phyloP scores from a whole-genome alignment of 2,329 filamentous ascomycete genomes.

The Podosphaera leucotricha region DNA sequence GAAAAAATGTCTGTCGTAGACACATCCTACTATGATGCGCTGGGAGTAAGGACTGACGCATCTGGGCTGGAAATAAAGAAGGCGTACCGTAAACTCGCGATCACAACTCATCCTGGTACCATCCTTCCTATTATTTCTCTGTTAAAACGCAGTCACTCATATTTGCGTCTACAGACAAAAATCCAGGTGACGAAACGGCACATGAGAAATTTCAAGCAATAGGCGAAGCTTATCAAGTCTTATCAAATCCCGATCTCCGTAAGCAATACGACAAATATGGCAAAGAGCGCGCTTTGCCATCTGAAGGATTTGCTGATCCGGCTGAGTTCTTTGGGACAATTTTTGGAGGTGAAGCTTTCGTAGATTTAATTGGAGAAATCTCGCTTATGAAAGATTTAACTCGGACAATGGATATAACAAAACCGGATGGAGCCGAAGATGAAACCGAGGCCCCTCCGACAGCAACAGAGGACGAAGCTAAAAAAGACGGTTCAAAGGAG shows the following conservation, averaged over 20 bases:
- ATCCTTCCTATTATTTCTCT: not conserved
- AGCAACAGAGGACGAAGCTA: slow-evolving; percentile 31
- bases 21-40: slow-evolving; percentile 32
- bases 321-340: slow-evolving; percentile 97
- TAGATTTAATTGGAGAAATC: slow-evolving; percentile 94
- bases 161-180: slow-evolving; percentile 47
- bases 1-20: slow-evolving; percentile 13
- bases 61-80: slow-evolving; percentile 91
- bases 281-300: slow-evolving; percentile 80
- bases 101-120: slow-evolving; percentile 46
- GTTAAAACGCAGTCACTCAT: not conserved
- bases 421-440: slow-evolving; percentile 48
- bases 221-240: slow-evolving; percentile 51
- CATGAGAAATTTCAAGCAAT: slow-evolving; percentile 87
- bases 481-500: slow-evolving; percentile 25
- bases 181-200: slow-evolving; percentile 82
- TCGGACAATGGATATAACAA: slow-evolving; percentile 94
- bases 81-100: slow-evolving; percentile 83
- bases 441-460: slow-evolving; percentile 33
- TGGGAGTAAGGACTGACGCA: slow-evolving; percentile 65
- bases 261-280: slow-evolving; percentile 92
- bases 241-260: slow-evolving; percentile 68
- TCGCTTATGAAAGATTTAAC: slow-evolving; percentile 97
- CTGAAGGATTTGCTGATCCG: slow-evolving; percentile 83
- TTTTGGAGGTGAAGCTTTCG: slow-evolving; percentile 87